Evolutionary conservation across 2,329 filamentous ascomycete species (phyloP), one percentile per base, ranked within the genome.

Genomic region (Allantophomopsis cytisporea): DNA sequence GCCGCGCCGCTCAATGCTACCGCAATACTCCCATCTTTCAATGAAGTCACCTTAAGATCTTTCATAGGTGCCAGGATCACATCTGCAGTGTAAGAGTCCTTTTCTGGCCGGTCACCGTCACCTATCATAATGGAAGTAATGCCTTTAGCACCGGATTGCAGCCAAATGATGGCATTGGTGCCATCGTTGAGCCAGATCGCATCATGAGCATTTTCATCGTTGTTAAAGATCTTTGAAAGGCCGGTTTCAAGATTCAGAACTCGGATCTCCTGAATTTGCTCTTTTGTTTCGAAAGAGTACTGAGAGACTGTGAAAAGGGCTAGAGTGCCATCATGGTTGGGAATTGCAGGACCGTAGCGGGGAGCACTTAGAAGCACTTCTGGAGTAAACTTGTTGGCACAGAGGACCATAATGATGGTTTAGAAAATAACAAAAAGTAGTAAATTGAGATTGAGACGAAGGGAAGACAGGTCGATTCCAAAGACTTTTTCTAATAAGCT

Each of bases 251-350:
- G 67, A 48, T 89, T 76, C 32, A 94, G 62, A 18, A 89, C 58
- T 14, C 79, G 73, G 48, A 82, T 79, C 61, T 87, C 79, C 43
- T 65, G 69, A 4, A 68, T 72, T 54, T 80, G 81, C 36, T 68
- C 67, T 54, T 93, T 85, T 1, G 73, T 69, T 31, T 81, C 68
- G 58, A 94, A 94, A 5, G 77, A 88, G 58, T 94, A 94, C 2
- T 79, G 76, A 1, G 81, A 83, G 13, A 77, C 72, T 32, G 75
- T 76, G 53, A 80, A 86, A 17, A 87, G 59, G 36, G 80, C 66
- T 42, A 72, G 65, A 39, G 71, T 74, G 34, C 80, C 81, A 39
- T 71, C 65, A 31, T 66, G 57, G 55, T 86, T 89, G n/a, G 83
- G 83, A 1, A 75, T 58, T 37, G 76, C 83, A n/a, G 75, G 57